Evolutionary conservation across 2,329 filamentous ascomycete species (phyloP).

Genomic region (Colletotrichum sp.): DNA sequence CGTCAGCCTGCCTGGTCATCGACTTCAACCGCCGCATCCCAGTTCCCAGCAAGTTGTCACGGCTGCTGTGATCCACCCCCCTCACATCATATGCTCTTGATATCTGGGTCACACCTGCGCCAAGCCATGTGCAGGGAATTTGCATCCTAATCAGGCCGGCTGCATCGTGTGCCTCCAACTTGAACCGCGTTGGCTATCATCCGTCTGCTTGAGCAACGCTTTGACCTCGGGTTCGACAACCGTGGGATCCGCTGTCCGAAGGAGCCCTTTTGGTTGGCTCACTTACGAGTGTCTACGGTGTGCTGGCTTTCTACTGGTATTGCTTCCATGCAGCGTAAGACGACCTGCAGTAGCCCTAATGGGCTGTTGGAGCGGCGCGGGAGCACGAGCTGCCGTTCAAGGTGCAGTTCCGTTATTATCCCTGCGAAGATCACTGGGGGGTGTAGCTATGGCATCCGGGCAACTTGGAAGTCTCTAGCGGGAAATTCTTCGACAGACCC

Average conservation of each 20-base stretch:
- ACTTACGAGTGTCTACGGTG: background rate
- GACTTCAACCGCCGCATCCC: background rate
- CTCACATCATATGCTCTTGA: background rate
- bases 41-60: background rate
- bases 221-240: background rate
- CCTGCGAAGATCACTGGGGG: conserved; percentile 14
- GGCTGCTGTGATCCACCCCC: background rate
- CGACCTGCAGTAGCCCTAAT: conserved; percentile 12
- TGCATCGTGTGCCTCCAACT: conserved; percentile 3
- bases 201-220: background rate
- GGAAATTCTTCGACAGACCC: background rate
- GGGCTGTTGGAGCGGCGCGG: background rate
- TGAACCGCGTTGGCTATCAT: background rate
- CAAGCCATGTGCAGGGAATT: background rate
- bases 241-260: background rate
- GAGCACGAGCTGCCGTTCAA: background rate
- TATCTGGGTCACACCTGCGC: background rate
- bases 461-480: background rate
- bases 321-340: background rate
- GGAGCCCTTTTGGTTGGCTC: background rate
- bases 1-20: background rate
- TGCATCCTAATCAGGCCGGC: background rate
- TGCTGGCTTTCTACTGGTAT: background rate
- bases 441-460: background rate
- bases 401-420: background rate